Conservation (phyloP, 2,329 filamentous ascomycete genomes). For the Triangularia setosa region DNA sequence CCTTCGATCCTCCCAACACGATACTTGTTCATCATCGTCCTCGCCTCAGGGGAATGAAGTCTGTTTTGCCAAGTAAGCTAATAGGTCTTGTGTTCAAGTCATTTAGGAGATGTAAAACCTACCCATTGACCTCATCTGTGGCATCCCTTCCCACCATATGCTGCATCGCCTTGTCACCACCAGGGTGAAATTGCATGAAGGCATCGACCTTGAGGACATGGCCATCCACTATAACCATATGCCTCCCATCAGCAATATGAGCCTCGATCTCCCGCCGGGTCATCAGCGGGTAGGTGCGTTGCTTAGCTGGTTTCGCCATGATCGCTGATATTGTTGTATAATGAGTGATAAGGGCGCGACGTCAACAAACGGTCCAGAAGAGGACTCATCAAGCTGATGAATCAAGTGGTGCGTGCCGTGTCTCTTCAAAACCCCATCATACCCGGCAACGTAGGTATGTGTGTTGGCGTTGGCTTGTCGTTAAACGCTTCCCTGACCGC, state of each 20-base stretch:
- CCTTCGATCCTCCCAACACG: constrained; percentile 80
- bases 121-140: constrained; percentile 92
- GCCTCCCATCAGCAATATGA: constrained; percentile 75
- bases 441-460: no score
- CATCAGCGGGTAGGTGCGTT: constrained; percentile 23
- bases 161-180: constrained; percentile 82
- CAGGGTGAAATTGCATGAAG: constrained; percentile 87
- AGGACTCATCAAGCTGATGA: neutral
- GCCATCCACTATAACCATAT: constrained; percentile 75
- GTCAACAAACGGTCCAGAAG: neutral
- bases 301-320: neutral
- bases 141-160: constrained; percentile 95
- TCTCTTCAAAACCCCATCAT: no score
- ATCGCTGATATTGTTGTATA: neutral
- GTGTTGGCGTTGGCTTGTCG: neutral
- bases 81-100: neutral
- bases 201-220: constrained; percentile 82
- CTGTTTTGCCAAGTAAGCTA: constrained; percentile 41
- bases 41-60: constrained; percentile 76
- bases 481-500: neutral
- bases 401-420: neutral
- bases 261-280: constrained; percentile 64
- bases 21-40: constrained; percentile 72
- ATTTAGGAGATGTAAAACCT: constrained; percentile 34
- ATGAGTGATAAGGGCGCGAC: neutral